Conservation (phyloP, 2,329 filamentous ascomycete species). For the Dissoconium aciculare region DNA sequence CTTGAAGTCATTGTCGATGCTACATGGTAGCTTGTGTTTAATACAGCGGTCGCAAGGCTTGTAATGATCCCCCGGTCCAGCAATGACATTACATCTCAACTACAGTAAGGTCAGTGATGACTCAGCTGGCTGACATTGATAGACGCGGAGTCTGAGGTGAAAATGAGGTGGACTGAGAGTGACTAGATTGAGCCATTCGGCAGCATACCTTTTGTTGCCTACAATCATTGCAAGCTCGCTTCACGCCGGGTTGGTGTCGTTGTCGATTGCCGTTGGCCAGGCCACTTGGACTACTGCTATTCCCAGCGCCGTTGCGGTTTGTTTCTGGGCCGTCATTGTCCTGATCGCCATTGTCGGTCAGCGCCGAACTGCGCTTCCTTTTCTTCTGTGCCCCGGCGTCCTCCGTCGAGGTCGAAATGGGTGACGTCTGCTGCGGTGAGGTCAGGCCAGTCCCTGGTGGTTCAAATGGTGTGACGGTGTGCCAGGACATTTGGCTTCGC, state of each 20-base stretch:
- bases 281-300: slow-evolving; percentile 8
- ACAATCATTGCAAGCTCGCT: slow-evolving; percentile 73
- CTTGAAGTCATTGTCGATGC: slow-evolving; percentile 80
- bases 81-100: slow-evolving; percentile 71
- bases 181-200: no score
- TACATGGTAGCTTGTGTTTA: slow-evolving; percentile 67
- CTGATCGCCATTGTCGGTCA: slow-evolving; percentile 4
- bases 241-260: slow-evolving; percentile 37
- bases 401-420: slow-evolving; percentile 7
- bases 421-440: slow-evolving; percentile 10
- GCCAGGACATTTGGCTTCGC: slow-evolving; percentile 14
- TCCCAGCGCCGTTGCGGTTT: slow-evolving; percentile 8
- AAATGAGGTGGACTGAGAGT: no score
- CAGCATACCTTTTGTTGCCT: slow-evolving; percentile 62
- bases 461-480: slow-evolving; percentile 14
- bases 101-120: slow-evolving; percentile 26
- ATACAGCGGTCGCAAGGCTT: slow-evolving; percentile 62
- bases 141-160: no score
- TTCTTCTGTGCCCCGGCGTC: slow-evolving; percentile 8
- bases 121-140: no score
- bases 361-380: slow-evolving; percentile 11
- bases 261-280: slow-evolving; percentile 11
- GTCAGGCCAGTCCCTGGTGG: slow-evolving; percentile 8
- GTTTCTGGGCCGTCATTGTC: slow-evolving; percentile 9
- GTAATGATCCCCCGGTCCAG: slow-evolving; percentile 49